phyloP scores from a whole-genome alignment of 306 rosid genomes.

The Cucumis sativus region DNA sequence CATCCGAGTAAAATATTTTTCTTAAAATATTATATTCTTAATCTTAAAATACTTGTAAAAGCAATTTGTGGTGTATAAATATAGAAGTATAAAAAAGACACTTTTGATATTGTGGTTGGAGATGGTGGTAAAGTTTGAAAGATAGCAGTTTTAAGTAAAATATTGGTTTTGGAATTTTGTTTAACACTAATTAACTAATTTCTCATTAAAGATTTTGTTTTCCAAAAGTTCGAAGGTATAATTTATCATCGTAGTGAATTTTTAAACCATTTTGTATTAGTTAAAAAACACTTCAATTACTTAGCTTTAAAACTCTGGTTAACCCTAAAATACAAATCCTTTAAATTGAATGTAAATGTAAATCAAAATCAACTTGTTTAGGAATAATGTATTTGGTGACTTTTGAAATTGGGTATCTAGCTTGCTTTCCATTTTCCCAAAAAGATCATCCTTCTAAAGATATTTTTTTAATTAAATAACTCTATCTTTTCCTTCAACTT shows the following conservation, averaged over 20 bases:
- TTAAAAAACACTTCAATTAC: too few species aligned
- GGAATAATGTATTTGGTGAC: neutral
- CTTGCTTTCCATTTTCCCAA: neutral
- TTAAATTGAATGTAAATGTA: too few species aligned
- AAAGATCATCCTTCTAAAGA: neutral
- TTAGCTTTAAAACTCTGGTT: too few species aligned
- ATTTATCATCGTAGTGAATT: too few species aligned
- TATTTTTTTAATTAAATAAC: neutral
- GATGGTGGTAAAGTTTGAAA: neutral
- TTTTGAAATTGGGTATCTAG: conserved; percentile 1
- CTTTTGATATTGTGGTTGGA: neutral
- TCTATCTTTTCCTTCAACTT: neutral
- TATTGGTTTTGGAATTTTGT: neutral
- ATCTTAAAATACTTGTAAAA: neutral
- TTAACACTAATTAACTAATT: neutral
- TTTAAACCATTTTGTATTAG: too few species aligned
- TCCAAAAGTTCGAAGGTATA: neutral
- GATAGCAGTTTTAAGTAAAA: neutral
- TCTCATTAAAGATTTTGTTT: neutral
- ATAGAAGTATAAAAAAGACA: neutral
- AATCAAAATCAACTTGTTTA: too few species aligned
- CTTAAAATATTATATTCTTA: too few species aligned
- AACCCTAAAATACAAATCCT: too few species aligned
- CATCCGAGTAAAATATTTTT: too few species aligned
- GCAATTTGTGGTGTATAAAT: neutral